Evolutionary conservation across 768 basidiomycete species (phyloP), one percentile per base, ranked within the genome.

Genomic region (Lentinula lateritia): DNA sequence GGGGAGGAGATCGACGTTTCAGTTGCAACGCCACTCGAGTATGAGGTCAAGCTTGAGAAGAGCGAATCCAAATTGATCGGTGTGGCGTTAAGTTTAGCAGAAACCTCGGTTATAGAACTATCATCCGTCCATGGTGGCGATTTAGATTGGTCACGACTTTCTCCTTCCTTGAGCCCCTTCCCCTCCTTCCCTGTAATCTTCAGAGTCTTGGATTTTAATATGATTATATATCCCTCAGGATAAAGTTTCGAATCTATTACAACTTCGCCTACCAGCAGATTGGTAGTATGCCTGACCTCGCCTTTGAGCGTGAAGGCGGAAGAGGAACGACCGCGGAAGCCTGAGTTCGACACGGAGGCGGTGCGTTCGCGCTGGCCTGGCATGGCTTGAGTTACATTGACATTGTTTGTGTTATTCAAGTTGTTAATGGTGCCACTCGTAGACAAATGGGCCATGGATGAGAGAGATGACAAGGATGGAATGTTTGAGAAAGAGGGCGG

Each of bases 181-280:
- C 35, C 23, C 20, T 28, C 58, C 13, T 52, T 52, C 50, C 6
- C 5, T n/a, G 23, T 18, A 6, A 7, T 56, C n/a, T 36, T 48
- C 43, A 23, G 20, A 15, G 56, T 52, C 18, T 18, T 20, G 8
- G 61, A 85, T 50, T 68, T 68, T 46, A 86, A 67, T 3, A 69
- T 63, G 32, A 90, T 77, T 32, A 80, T 76, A 63, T 92, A 93
- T n/a, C 92, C 92, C 45, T 81, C 79, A 0, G 88, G 84, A 73
- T 90, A 94, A 61, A 91, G 75, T 70, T 88, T 89, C 59, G 90
- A 86, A 73, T 95, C 92, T 32, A 93, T 80, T 32, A 93, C 82
- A 35, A 94, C 69, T 72, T 96, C 94, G 2, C 83, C 83, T 16
- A 94, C 83, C 18, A 93, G 73, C 50, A 93, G 73, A 70, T 96